phyloP scores from a whole-genome alignment of 2,329 filamentous ascomycete species.

The Ophiostoma populinum region DNA sequence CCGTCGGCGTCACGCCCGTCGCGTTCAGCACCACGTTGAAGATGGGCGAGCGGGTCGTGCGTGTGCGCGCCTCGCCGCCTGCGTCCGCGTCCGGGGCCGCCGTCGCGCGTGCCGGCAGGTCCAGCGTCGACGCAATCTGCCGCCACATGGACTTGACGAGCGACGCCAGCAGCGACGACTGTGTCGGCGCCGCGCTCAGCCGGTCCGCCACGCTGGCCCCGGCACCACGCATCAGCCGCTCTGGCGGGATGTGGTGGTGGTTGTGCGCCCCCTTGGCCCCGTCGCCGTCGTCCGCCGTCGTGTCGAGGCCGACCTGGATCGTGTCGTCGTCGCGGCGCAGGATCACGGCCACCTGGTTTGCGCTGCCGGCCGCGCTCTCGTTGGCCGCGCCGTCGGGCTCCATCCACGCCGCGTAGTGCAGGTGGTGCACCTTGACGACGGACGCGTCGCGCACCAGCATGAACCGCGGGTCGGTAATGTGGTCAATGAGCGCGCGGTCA shows the following conservation, averaged over 20 bases:
- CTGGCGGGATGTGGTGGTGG: background rate
- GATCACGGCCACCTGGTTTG: too few relatives aligned
- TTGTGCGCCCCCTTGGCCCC: background rate
- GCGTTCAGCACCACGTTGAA: constrained; percentile 20
- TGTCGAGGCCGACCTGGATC: background rate
- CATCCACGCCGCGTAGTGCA: constrained; percentile 54
- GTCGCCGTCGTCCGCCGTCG: background rate
- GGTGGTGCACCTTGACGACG: constrained; percentile 19
- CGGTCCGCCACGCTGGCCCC: too few relatives aligned
- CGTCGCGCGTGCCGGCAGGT: constrained; percentile 13
- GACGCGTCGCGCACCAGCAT: constrained; percentile 54
- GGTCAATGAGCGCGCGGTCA: constrained; percentile 55
- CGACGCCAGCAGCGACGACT: constrained; percentile 19
- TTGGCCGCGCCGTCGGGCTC: background rate
- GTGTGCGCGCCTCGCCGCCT: background rate
- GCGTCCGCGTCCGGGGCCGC: constrained; percentile 5
- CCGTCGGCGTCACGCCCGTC: constrained; percentile 19
- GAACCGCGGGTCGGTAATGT: constrained; percentile 71
- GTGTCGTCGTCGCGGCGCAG: background rate
- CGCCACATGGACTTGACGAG: constrained; percentile 29
- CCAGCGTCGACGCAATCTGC: constrained; percentile 26
- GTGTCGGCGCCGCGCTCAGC: background rate
- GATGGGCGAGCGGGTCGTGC: constrained; percentile 2
- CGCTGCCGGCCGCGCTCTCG: background rate
- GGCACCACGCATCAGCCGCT: too few relatives aligned